Percentiles rank a stretch among this genome's conserved stretches.
Evolutionary conservation across 345 rosid genomes (phyloP).

Genomic region (Citrus mangshanensis): DNA sequence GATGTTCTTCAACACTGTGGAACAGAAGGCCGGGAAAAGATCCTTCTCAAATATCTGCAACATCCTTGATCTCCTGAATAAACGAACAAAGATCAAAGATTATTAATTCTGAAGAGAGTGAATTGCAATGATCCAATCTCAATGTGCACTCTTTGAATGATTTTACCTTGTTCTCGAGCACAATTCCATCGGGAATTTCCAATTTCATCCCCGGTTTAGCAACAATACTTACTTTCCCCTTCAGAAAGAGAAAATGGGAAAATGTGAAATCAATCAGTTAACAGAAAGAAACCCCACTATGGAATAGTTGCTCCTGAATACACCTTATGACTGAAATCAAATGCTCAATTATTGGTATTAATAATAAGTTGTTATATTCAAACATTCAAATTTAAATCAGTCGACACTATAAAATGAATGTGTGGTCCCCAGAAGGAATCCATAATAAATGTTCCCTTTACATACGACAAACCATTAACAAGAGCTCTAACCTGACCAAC

Average conservation of each 20-base stretch:
- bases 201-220: constrained; percentile 42
- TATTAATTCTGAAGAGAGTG: background rate
- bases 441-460: background rate
- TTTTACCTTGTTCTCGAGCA: constrained; percentile 42
- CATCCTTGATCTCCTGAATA: constrained; percentile 35
- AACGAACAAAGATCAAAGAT: background rate
- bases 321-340: background rate
- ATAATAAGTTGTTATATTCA: background rate
- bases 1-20: background rate
- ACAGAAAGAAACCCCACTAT: background rate
- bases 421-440: background rate
- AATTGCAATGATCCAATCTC: background rate
- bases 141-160: background rate
- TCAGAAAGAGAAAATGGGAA: background rate
- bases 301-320: background rate
- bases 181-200: constrained; percentile 44
- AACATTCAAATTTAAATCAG: background rate
- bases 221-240: constrained; percentile 47
- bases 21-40: background rate
- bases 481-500: background rate
- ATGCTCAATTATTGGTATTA: background rate
- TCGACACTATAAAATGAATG: background rate
- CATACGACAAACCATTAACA: background rate
- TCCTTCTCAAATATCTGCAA: constrained; percentile 27
- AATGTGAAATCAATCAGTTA: background rate